phyloP scores from a whole-genome alignment of 169 alveolate species.

The Theileria annulata region DNA sequence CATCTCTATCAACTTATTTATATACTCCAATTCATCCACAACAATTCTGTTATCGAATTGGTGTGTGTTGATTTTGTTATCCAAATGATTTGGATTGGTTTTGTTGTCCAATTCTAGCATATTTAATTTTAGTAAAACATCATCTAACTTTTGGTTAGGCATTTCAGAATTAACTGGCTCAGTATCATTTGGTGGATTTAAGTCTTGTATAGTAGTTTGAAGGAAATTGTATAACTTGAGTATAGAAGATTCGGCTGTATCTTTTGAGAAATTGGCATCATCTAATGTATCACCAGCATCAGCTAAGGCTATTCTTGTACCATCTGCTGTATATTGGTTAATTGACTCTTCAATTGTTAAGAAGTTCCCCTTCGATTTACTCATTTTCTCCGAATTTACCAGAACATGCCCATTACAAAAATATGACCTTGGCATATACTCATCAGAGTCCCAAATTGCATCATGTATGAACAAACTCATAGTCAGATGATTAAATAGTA shows the following conservation, averaged over 20 bases:
- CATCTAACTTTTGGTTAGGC: constrained; percentile 13
- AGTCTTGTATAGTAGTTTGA: constrained; percentile 69
- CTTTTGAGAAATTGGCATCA: constrained; percentile 93
- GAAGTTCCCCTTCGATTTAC: constrained; percentile 96
- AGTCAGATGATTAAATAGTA: constrained; percentile 97
- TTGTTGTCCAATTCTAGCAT: not conserved
- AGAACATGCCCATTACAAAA: constrained; percentile 97
- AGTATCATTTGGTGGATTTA: constrained; percentile 19
- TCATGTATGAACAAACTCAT: constrained; percentile 98
- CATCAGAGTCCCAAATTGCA: constrained; percentile 93
- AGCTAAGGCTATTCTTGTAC: constrained; percentile 96
- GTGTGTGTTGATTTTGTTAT: not conserved
- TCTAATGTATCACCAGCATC: constrained; percentile 98
- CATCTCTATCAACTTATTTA: constrained; percentile 13
- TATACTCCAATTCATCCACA: not conserved
- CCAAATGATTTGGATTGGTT: not conserved
- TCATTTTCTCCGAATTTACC: constrained; percentile 96
- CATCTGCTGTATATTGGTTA: constrained; percentile 93
- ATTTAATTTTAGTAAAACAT: constrained; percentile 14
- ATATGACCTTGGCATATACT: constrained; percentile 89
- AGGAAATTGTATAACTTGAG: constrained; percentile 76
- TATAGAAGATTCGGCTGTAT: constrained; percentile 83
- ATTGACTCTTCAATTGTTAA: constrained; percentile 91
- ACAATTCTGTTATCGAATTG: too few species aligned
- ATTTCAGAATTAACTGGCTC: not conserved